A percentile compares a stretch with the other conserved stretches of the same genome.
Evolutionary conservation across 164 flowering plant species (phyloP).

Genomic region (Annona squamosa): DNA sequence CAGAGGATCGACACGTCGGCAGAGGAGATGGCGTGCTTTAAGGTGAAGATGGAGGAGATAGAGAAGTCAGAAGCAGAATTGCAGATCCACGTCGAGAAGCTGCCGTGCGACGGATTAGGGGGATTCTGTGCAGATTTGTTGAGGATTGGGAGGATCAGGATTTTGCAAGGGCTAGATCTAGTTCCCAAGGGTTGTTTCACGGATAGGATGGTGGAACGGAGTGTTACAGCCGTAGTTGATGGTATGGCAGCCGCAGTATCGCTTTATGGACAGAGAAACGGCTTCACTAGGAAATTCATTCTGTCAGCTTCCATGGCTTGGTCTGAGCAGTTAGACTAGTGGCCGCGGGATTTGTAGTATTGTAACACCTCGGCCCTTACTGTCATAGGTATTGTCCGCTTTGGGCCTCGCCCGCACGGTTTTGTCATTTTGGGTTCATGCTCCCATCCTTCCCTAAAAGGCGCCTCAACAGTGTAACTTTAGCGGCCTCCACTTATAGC

Average conservation of each 20-base stretch:
- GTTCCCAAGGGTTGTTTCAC: conserved; percentile 23
- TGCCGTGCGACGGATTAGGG: conserved; percentile 18
- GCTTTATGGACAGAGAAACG: conserved; percentile 21
- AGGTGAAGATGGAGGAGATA: conserved; percentile 31
- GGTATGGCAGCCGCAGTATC: conserved; percentile 20
- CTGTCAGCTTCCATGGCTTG: conserved; percentile 52
- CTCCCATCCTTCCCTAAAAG: too few species aligned
- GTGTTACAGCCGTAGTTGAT: conserved; percentile 8
- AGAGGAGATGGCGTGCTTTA: conserved; percentile 40
- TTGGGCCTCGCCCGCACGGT: too few species aligned
- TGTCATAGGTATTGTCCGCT: too few species aligned
- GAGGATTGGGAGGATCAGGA: conserved; percentile 33
- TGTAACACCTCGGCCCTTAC: too few species aligned
- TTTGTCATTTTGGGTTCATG: too few species aligned
- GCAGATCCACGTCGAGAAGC: conserved; percentile 28
- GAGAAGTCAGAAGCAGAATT: too few species aligned
- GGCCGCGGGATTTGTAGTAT: conserved; percentile 76
- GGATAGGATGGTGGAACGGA: conserved; percentile 10
- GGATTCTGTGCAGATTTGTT: conserved; percentile 14
- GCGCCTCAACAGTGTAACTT: too few species aligned
- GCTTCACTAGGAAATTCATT: conserved; percentile 31
- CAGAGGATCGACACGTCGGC: conserved; percentile 45
- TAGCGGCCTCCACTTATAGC: too few species aligned
- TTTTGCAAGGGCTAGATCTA: conserved; percentile 29
- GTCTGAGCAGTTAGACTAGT: conserved; percentile 40